Evolutionary conservation across 2,329 filamentous ascomycete genomes (phyloP).

Genomic region (Aspergillus sp.): DNA sequence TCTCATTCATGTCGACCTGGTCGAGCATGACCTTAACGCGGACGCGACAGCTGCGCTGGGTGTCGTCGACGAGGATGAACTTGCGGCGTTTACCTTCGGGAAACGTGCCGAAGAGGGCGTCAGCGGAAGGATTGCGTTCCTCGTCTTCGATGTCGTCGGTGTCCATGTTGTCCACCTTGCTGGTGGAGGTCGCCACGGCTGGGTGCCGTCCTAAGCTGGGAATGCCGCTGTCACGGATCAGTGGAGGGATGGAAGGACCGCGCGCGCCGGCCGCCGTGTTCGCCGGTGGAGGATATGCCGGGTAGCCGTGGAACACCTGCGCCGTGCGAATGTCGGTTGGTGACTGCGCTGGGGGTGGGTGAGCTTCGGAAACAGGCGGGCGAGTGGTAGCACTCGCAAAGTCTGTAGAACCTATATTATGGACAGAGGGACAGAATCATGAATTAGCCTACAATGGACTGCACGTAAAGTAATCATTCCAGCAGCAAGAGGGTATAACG

Average conservation of each 20-base stretch:
- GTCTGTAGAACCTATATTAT: constrained; percentile 38
- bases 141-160: constrained; percentile 23
- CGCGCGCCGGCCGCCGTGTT: constrained; percentile 56
- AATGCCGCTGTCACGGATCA: constrained; percentile 58
- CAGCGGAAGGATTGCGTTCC: constrained; percentile 43
- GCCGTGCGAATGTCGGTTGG: constrained; percentile 68
- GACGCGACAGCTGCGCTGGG: constrained; percentile 74
- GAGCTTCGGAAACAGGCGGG: constrained; percentile 61
- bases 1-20: constrained; percentile 89
- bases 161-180: constrained; percentile 20
- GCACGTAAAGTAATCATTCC: constrained; percentile 17
- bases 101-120: constrained; percentile 80
- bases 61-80: constrained; percentile 93
- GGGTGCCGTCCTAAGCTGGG: constrained; percentile 36
- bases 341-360: constrained; percentile 47
- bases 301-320: constrained; percentile 73
- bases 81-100: constrained; percentile 91
- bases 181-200: constrained; percentile 33
- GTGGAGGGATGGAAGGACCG: constrained; percentile 62
- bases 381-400: constrained; percentile 53
- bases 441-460: constrained; percentile 44
- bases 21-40: constrained; percentile 92
- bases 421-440: constrained; percentile 17
- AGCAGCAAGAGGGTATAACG: constrained; percentile 13
- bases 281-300: constrained; percentile 57